Conservation (phyloP, 352 stramenopile species). For the Globisporangium recalcitrans region DNA sequence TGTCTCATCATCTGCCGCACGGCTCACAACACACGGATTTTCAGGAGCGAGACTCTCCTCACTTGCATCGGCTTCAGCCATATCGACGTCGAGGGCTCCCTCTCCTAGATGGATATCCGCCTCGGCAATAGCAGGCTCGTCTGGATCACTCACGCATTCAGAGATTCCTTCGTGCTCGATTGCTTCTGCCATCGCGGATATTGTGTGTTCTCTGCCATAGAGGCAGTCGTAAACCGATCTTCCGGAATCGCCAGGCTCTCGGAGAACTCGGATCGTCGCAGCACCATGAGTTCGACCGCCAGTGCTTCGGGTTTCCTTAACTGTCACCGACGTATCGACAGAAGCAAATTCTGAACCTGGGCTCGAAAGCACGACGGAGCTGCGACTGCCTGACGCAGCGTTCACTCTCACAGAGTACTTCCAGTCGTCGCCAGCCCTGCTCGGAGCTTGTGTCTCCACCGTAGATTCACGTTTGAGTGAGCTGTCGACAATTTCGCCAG, state of each 20-base stretch:
- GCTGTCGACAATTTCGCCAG: not conserved
- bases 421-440: conserved; percentile 1
- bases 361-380: conserved; percentile 15
- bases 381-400: conserved; percentile 22
- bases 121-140: not conserved
- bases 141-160: not conserved
- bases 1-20: not conserved
- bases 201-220: conserved; percentile 18
- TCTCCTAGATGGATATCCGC: not conserved
- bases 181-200: not conserved
- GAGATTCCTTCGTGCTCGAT: not conserved
- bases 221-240: conserved; percentile 22
- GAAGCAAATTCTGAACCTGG: not conserved
- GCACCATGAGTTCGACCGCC: not conserved
- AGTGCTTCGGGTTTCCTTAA: not conserved
- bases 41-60: not conserved
- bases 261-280: conserved; percentile 27
- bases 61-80: conserved; percentile 1
- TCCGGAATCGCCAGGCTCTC: conserved; percentile 34
- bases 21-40: not conserved
- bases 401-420: conserved; percentile 31
- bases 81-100: not conserved
- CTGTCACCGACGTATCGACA: not conserved
- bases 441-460: not conserved
- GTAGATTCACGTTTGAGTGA: not conserved